Conservation (phyloP, 108 stramenopile species). For the Conticribra weissflogii region DNA sequence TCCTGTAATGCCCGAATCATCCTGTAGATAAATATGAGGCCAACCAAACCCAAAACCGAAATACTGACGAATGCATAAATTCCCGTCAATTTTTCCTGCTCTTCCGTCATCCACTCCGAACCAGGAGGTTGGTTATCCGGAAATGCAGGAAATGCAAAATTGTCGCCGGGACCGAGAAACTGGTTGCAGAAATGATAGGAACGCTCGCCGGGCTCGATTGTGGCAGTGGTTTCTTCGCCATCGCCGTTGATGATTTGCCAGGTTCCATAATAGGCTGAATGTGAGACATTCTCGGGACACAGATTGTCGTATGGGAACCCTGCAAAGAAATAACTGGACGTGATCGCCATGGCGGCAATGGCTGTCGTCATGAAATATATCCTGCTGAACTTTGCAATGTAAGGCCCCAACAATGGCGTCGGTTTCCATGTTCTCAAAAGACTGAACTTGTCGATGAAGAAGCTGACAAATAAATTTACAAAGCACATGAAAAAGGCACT, state of each 20-base stretch:
- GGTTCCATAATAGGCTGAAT: slow-evolving; percentile 49
- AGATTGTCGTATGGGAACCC: slow-evolving; percentile 90
- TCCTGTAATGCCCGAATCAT: slow-evolving; percentile 23
- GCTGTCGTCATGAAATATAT: slow-evolving; percentile 73
- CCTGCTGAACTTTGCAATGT: slow-evolving; percentile 73
- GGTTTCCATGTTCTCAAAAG: slow-evolving; percentile 83
- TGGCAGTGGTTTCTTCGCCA: slow-evolving; percentile 31
- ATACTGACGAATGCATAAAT: slow-evolving; percentile 69
- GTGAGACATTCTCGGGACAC: slow-evolving; percentile 56
- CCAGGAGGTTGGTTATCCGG: slow-evolving; percentile 52
- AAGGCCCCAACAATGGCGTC: slow-evolving; percentile 65
- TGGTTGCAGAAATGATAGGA: slow-evolving; percentile 55
- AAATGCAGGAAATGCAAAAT: slow-evolving; percentile 58
- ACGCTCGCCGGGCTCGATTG: slow-evolving; percentile 33
- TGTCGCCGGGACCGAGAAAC: slow-evolving; percentile 33
- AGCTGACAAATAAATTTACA: slow-evolving; percentile 70
- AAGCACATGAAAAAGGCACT: slow-evolving; percentile 75
- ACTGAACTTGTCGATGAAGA: slow-evolving; percentile 74
- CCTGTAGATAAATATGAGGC: slow-evolving; percentile 35
- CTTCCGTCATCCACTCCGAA: slow-evolving; percentile 73
- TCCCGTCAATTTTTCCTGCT: slow-evolving; percentile 65
- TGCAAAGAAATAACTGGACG: slow-evolving; percentile 77
- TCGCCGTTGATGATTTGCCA: slow-evolving; percentile 47
- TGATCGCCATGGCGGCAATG: slow-evolving; percentile 66
- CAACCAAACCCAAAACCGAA: slow-evolving; percentile 39